Evolutionary conservation across 768 basidiomycete species (phyloP).

Genomic region (Daedaleopsis sinensis): DNA sequence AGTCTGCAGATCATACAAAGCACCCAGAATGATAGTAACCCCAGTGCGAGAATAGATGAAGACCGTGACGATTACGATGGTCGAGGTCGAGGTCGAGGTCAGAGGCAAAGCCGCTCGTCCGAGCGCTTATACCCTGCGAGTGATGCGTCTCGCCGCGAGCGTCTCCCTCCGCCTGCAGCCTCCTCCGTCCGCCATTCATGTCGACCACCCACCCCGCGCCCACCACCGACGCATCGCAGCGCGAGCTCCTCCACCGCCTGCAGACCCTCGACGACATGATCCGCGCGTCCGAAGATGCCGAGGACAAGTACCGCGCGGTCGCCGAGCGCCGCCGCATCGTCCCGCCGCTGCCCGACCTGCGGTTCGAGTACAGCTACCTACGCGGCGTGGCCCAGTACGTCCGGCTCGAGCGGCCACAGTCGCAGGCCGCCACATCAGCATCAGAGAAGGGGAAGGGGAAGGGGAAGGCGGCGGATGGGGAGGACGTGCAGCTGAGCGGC

Average conservation of each 20-base stretch:
- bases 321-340: conserved; percentile 38
- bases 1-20: too few species aligned
- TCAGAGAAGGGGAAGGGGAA: conserved; percentile 37
- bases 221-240: not conserved
- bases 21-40: too few species aligned
- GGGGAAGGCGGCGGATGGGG: conserved; percentile 21
- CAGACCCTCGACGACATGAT: conserved; percentile 20
- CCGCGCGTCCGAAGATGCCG: conserved; percentile 8
- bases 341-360: conserved; percentile 71
- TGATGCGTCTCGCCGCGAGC: too few species aligned
- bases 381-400: conserved; percentile 59
- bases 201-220: too few species aligned
- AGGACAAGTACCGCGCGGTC: conserved; percentile 8
- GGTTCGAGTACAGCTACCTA: conserved; percentile 75
- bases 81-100: too few species aligned
- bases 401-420: conserved; percentile 38
- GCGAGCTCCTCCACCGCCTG: conserved; percentile 17
- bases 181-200: too few species aligned
- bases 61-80: too few species aligned
- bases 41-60: too few species aligned
- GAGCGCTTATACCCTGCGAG: too few species aligned
- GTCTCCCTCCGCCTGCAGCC: too few species aligned
- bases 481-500: not conserved
- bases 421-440: not conserved
- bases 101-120: too few species aligned